Conservation (phyloP, 768 basidiomycete species). For the Lentinula boryana region DNA sequence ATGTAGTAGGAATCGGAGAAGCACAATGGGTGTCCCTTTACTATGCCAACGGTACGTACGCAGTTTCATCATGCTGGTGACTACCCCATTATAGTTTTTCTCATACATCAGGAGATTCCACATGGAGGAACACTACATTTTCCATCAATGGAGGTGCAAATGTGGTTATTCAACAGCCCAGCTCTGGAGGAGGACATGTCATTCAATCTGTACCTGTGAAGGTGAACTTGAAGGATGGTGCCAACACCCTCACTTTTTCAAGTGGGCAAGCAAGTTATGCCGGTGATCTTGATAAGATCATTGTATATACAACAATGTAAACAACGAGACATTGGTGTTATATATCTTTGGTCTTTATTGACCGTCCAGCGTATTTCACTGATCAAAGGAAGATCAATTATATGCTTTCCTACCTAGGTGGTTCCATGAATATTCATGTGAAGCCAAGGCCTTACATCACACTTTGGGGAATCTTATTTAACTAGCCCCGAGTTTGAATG, state of each 20-base stretch:
- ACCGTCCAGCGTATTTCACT: too few species aligned
- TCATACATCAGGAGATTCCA: slow-evolving; percentile 34
- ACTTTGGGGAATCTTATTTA: too few species aligned
- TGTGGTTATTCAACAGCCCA: slow-evolving; percentile 50
- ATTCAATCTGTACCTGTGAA: slow-evolving; percentile 53
- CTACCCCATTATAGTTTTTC: not conserved
- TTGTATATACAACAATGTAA: slow-evolving; percentile 40
- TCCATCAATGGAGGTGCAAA: slow-evolving; percentile 57
- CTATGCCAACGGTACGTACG: slow-evolving; percentile 44
- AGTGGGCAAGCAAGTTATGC: slow-evolving; percentile 49
- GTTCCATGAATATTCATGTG: too few species aligned
- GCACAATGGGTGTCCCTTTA: slow-evolving; percentile 59
- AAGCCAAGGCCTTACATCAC: too few species aligned
- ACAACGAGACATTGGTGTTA: too few species aligned
- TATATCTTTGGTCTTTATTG: too few species aligned
- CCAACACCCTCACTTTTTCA: slow-evolving; percentile 46
- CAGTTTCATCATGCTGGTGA: not conserved
- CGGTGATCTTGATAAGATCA: slow-evolving; percentile 54
- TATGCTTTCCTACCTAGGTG: too few species aligned
- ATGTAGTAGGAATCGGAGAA: slow-evolving; percentile 46
- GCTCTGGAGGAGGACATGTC: slow-evolving; percentile 48
- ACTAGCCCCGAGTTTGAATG: too few species aligned
- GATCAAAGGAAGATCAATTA: too few species aligned
- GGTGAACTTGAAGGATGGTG: slow-evolving; percentile 39
- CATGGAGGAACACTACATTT: slow-evolving; percentile 55